These are phyloP conservation scores for Pseudomonodictys pantanalensis DNA, from an alignment of 495 filamentous ascomycete genomes.

Conservation along the genomic window DNA sequence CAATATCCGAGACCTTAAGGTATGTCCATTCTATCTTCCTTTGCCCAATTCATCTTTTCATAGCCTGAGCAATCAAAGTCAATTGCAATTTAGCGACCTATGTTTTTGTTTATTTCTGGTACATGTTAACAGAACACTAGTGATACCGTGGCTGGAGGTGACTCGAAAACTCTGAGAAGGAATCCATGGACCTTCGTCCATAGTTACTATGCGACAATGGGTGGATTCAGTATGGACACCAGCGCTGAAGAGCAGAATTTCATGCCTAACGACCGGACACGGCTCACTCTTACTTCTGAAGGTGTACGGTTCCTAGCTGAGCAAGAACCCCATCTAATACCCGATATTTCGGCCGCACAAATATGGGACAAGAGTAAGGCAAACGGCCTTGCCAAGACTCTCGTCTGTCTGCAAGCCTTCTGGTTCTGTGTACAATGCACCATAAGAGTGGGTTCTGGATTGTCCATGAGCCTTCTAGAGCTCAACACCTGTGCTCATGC, in stretches of 20 bases:
- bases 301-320: neutral
- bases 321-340: neutral
- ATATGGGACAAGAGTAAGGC: slow-evolving; percentile 2
- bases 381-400: neutral
- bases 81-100: no score
- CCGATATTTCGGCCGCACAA: neutral
- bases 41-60: no score
- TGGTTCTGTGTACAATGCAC: neutral
- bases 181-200: neutral
- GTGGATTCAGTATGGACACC: neutral
- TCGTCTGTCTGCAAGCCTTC: neutral
- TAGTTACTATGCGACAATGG: neutral
- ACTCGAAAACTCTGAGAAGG: neutral
- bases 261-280: neutral
- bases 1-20: no score
- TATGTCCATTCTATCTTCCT: no score
- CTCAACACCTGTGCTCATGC: neutral
- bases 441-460: neutral
- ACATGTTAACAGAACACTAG: no score
- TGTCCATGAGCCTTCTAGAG: neutral
- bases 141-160: no score
- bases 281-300: neutral
- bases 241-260: neutral
- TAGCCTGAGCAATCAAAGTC: no score
- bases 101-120: no score